Base-by-base conservation (phyloP, 2,329 filamentous ascomycete species). In the Nemania sp. region DNA sequence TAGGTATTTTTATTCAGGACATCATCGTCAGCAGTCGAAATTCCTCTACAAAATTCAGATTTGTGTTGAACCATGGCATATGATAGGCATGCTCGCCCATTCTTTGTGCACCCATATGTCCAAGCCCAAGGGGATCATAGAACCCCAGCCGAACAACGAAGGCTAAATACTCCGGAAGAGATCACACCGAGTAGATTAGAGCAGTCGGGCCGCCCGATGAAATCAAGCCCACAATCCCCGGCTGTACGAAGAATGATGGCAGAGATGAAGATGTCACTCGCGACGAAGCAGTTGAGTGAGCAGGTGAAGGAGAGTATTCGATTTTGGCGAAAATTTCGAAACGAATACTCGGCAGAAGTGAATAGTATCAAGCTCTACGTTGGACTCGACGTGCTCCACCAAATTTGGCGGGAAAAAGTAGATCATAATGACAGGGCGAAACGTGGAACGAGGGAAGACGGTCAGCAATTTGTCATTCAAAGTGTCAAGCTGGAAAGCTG, bases 361-460 rank as follows among this genome's bases (percentile, higher is more conserved):
- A 41, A 56, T 4, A 45, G 24, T 6, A 57, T 70, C 33, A 63
- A 49, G 36, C 36, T 49, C 15, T 69, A 69, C 50, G 61, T 54
- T 39, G 55, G 51, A 17, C 44, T 43, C 6, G 45, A 53, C 24
- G 44, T 63, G 12, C 61, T 69, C 14, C 59, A 62, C 36, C 60
- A 59, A n/a, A 61, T 69, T 17, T 70, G 68, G 68, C 54, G 53
- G 15, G 56, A 61, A 45, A 69, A 59, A 47, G 56, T 64, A 9
- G 58, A 60, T 24, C 46, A 55, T 8, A 60, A 60, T 28, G 31
- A 36, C 26, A 59, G 58, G 23, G 45, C 54, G 42, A 61, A 56
- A 41, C 44, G 26, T 17, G 55, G 47, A 8, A 52, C 62, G 14
- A 50, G 45, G 5, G 41, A 59, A 48, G 52, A 62, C 37, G 31